These are phyloP conservation scores for Thoreauomyces humboldtii DNA, from an alignment of 192 early-diverging fungal species.

Conservation along the genomic window DNA sequence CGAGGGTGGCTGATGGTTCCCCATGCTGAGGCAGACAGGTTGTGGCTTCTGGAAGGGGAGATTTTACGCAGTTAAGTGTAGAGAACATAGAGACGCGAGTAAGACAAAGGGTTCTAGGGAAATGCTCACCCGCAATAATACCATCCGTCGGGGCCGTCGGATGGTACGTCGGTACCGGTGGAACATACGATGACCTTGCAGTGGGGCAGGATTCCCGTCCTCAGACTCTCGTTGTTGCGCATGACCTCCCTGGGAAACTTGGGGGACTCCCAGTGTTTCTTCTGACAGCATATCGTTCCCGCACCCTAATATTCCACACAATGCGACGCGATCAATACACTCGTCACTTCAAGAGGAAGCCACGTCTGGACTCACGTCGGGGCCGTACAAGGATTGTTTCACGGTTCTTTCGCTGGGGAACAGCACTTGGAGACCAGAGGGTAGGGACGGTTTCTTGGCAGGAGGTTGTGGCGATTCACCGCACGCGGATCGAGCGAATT, in stretches of 20 bases:
- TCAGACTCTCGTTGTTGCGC: conserved; percentile 11
- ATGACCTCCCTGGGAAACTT: conserved; percentile 10
- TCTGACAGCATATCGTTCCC: conserved; percentile 26
- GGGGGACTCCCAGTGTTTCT: conserved; percentile 2
- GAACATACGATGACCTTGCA: conserved; percentile 25
- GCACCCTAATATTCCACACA: conserved; percentile 17
- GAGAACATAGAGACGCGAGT: too few relatives aligned
- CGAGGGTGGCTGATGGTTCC: not conserved
- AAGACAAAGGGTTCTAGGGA: too few relatives aligned
- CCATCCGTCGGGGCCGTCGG: conserved; percentile 1
- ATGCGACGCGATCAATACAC: not conserved
- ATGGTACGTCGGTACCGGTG: not conserved
- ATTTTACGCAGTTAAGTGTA: not conserved
- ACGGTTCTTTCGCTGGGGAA: conserved; percentile 30
- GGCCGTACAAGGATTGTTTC: conserved; percentile 9
- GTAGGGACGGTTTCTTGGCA: not conserved
- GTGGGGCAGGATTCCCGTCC: conserved; percentile 24
- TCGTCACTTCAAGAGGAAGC: too few relatives aligned
- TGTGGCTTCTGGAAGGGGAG: not conserved
- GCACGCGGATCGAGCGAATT: not conserved
- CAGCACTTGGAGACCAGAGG: conserved; percentile 17
- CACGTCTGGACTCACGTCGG: conserved; percentile 11
- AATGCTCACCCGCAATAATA: conserved; percentile 4
- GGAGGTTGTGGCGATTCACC: not conserved
- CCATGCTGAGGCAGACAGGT: not conserved